Conservation (phyloP, 2,329 filamentous ascomycete genomes). For the Tricladium varicosporioides region DNA sequence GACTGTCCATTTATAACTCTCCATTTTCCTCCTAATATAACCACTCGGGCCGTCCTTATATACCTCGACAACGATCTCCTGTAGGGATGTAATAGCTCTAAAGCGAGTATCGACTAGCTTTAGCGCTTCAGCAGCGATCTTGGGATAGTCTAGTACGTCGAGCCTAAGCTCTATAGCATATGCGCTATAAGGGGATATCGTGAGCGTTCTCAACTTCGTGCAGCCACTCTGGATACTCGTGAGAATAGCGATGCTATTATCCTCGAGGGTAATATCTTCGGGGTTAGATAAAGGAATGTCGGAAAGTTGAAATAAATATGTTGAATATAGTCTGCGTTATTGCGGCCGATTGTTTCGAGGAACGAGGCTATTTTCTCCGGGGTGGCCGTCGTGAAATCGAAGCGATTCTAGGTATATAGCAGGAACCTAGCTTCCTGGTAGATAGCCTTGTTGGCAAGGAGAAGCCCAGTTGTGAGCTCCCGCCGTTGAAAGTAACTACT, state of each 20-base stretch:
- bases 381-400: conserved; percentile 18
- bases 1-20: conserved; percentile 26
- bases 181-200: conserved; percentile 8
- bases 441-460: conserved; percentile 21
- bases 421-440: conserved; percentile 23
- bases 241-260: conserved; percentile 10
- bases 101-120: conserved; percentile 21
- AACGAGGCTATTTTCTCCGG: conserved; percentile 16
- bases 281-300: conserved; percentile 11
- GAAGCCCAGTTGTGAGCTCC: conserved; percentile 11
- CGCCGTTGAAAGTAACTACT: background rate
- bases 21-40: conserved; percentile 22
- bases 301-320: conserved; percentile 20
- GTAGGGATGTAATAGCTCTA: conserved; percentile 25
- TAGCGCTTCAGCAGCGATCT: conserved; percentile 17
- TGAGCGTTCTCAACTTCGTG: conserved; percentile 19
- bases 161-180: conserved; percentile 1
- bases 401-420: conserved; percentile 24
- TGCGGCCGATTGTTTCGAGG: conserved; percentile 20
- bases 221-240: conserved; percentile 20
- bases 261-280: conserved; percentile 9
- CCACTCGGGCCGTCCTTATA: conserved; percentile 17
- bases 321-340: conserved; percentile 23
- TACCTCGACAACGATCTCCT: conserved; percentile 25
- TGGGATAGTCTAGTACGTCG: conserved; percentile 7